Conservation (phyloP, 495 filamentous ascomycete species). For the Hypoxylon subgilvum region DNA sequence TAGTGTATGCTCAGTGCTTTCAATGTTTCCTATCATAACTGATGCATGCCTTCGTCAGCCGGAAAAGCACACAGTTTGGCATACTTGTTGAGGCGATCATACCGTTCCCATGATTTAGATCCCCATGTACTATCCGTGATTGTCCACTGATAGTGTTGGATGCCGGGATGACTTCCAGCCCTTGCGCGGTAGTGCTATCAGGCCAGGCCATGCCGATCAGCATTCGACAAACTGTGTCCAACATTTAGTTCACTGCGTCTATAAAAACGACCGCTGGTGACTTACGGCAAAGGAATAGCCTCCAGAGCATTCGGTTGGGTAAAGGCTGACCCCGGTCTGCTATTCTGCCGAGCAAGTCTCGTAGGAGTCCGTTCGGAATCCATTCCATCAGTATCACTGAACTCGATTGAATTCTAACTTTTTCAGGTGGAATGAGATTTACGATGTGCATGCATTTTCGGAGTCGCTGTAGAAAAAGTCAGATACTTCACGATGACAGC, state of each 20-base stretch:
- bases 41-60: neutral
- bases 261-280: neutral
- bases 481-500: neutral
- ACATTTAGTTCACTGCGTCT: neutral
- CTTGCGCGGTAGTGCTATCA: neutral
- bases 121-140: constrained; percentile 18
- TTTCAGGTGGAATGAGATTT: constrained; percentile 13
- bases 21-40: constrained; percentile 34
- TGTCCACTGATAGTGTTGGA: neutral
- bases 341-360: constrained; percentile 4
- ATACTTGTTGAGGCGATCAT: neutral
- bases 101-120: constrained; percentile 32
- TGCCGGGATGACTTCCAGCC: constrained; percentile 13
- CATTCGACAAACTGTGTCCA: constrained; percentile 25
- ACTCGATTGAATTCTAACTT: neutral
- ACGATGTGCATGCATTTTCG: constrained; percentile 20
- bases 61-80: neutral
- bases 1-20: constrained; percentile 9
- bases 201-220: constrained; percentile 35
- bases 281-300: constrained; percentile 32
- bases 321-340: constrained; percentile 17
- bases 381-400: constrained; percentile 25
- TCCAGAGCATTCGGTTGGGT: constrained; percentile 38
- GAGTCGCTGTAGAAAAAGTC: constrained; percentile 15
- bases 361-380: constrained; percentile 23